Evolutionary conservation across 2,329 filamentous ascomycete genomes (phyloP).

Genomic region (Clonostachys chloroleuca): DNA sequence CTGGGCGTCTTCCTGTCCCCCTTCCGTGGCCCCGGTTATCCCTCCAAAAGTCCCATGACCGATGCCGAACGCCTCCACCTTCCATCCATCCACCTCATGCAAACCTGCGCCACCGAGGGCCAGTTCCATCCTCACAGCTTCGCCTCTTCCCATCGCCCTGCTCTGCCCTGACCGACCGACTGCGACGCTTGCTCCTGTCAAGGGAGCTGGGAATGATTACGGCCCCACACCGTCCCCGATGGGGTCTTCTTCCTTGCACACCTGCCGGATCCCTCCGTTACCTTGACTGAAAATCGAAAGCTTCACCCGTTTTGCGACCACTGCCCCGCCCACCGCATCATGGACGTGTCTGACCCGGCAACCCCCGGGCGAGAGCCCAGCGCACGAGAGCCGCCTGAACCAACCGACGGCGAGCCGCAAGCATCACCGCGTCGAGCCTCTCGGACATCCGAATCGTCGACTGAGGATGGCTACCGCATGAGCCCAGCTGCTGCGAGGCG

Average conservation of each 20-base stretch:
- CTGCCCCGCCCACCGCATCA: background rate
- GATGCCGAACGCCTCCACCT: background rate
- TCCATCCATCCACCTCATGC: too few relatives aligned
- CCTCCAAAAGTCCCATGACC: too few relatives aligned
- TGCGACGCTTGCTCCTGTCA: too few relatives aligned
- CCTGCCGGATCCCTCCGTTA: too few relatives aligned
- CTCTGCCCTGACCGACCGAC: too few relatives aligned
- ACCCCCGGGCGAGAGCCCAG: background rate
- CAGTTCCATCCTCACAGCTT: background rate
- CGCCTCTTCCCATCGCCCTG: too few relatives aligned
- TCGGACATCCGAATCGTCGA: slow-evolving; percentile 20
- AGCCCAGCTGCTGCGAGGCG: slow-evolving; percentile 26
- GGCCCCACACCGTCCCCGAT: background rate
- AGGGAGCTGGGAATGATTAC: too few relatives aligned
- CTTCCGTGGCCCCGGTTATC: too few relatives aligned
- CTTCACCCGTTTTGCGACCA: background rate
- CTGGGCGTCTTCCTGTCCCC: too few relatives aligned
- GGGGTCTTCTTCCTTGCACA: too few relatives aligned
- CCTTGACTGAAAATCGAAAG: background rate
- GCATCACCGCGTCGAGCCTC: background rate
- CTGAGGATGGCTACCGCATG: slow-evolving; percentile 26
- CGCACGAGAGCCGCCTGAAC: background rate
- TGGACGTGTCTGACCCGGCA: background rate
- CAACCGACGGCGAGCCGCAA: background rate
- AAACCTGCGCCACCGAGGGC: background rate